Percentiles rank a stretch among this genome's conserved stretches.
phyloP scores from a whole-genome alignment of 768 basidiomycete genomes.

The Boletus coccyginus region DNA sequence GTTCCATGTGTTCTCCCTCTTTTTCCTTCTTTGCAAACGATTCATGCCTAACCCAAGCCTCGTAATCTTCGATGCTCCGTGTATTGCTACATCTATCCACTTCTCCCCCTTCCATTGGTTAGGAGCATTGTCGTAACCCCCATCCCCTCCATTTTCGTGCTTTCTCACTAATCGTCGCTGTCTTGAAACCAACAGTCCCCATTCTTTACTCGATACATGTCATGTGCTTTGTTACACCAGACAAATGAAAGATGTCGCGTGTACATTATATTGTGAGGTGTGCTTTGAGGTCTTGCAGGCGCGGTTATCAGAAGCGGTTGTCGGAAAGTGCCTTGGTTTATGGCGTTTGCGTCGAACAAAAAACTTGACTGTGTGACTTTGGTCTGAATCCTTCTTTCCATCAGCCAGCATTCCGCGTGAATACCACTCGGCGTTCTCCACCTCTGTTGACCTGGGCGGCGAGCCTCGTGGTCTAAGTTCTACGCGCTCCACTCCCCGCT shows the following conservation, averaged over 20 bases:
- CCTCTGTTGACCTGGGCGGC: slow-evolving; percentile 27
- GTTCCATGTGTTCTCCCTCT: neutral
- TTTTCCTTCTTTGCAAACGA: slow-evolving; percentile 11
- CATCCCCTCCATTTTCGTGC: slow-evolving; percentile 2
- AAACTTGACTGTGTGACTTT: neutral
- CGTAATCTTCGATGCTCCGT: slow-evolving; percentile 45
- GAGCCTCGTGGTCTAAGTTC: slow-evolving; percentile 25
- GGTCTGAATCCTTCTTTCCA: neutral
- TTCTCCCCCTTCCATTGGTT: slow-evolving; percentile 42
- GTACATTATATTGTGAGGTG: neutral
- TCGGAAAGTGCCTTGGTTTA: neutral
- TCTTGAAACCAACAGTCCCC: neutral
- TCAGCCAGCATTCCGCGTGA: slow-evolving; percentile 21
- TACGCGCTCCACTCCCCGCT: neutral
- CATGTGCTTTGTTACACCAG: slow-evolving; percentile 6
- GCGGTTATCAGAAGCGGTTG: too few relatives aligned
- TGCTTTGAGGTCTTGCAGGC: too few relatives aligned
- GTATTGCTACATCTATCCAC: slow-evolving; percentile 30
- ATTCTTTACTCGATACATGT: slow-evolving; percentile 4
- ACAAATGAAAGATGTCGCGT: neutral
- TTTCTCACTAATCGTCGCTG: neutral
- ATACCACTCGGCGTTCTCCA: slow-evolving; percentile 26
- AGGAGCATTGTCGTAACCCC: slow-evolving; percentile 57
- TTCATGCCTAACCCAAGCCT: neutral
- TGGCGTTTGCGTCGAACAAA: neutral